phyloP scores from a whole-genome alignment of 257 asterid species.

The Echium plantagineum region DNA sequence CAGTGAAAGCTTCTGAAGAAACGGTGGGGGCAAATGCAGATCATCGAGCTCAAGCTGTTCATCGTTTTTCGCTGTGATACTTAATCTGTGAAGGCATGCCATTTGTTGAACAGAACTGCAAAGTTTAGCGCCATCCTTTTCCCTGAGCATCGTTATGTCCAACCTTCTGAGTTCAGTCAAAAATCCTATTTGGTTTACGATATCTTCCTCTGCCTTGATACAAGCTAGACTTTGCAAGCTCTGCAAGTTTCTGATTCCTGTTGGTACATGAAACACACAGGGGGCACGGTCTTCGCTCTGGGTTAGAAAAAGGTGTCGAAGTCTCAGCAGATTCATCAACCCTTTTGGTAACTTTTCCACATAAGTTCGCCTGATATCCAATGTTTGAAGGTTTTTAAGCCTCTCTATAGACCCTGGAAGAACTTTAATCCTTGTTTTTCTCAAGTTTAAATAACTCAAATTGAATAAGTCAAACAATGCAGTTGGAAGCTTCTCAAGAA shows the following conservation, averaged over 20 bases:
- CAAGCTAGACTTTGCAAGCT: conserved; percentile 16
- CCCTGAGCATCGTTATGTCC: conserved; percentile 7
- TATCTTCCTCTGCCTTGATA: conserved; percentile 15
- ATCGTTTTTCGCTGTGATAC: conserved; percentile 8
- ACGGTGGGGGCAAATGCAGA: conserved; percentile 10
- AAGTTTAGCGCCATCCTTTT: conserved; percentile 10
- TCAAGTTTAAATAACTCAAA: conserved; percentile 14
- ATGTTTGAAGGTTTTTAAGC: conserved; percentile 16
- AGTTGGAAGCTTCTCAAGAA: conserved; percentile 13
- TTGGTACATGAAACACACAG: background rate
- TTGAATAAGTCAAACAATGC: conserved; percentile 12
- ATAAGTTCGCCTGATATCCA: conserved; percentile 13
- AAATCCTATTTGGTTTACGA: conserved; percentile 12
- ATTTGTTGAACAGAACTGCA: conserved; percentile 14
- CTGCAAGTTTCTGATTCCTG: conserved; percentile 9
- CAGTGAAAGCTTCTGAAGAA: conserved; percentile 18
- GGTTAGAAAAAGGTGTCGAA: conserved; percentile 16
- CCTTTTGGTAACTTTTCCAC: conserved; percentile 16
- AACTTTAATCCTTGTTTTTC: conserved; percentile 12
- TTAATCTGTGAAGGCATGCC: conserved; percentile 11
- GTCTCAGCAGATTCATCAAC: conserved; percentile 9
- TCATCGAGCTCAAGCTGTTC: conserved; percentile 12
- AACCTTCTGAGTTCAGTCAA: conserved; percentile 17
- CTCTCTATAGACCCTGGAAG: conserved; percentile 12
- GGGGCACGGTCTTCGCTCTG: background rate